Conservation (phyloP, 805 yeast genomes). For the Candida yuanshanica region DNA sequence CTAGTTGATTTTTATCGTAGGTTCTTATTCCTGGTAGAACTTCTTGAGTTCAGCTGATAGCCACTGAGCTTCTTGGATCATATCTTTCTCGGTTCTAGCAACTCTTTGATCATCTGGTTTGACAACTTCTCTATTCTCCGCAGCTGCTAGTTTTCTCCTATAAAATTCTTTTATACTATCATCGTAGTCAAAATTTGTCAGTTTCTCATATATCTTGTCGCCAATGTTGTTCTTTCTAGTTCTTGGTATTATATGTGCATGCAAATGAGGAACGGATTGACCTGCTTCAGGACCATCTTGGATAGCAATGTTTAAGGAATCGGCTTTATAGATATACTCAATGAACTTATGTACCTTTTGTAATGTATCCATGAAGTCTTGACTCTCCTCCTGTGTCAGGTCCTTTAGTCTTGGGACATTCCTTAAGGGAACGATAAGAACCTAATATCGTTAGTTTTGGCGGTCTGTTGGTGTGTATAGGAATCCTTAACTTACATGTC, state of each 20-base stretch:
- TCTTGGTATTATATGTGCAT: conserved; percentile 91
- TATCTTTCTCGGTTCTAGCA: conserved; percentile 54
- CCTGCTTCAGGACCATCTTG: conserved; percentile 98
- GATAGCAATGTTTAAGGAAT: conserved; percentile 81
- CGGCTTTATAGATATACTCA: conserved; percentile 63
- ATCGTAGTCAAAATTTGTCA: conserved; percentile 51
- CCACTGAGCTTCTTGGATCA: conserved; percentile 67
- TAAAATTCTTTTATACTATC: conserved; percentile 25
- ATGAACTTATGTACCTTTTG: conserved; percentile 69
- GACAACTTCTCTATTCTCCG: conserved; percentile 23
- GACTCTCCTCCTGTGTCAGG: conserved; percentile 61
- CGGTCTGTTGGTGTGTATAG: neutral
- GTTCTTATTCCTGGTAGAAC: neutral
- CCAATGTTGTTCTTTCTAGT: conserved; percentile 51
- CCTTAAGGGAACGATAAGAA: conserved; percentile 79
- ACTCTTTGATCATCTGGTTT: conserved; percentile 48
- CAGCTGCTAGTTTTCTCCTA: conserved; percentile 25
- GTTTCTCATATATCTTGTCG: conserved; percentile 64
- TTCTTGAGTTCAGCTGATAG: conserved; percentile 38
- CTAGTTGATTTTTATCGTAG: no score
- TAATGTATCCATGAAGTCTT: conserved; percentile 72
- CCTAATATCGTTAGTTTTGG: conserved; percentile 8
- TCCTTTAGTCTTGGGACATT: conserved; percentile 62
- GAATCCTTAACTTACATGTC: conserved; percentile 48
- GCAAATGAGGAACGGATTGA: conserved; percentile 92